Base-by-base conservation (phyloP, 208 protist species). In the Acanthamoeba sp. region DNA sequence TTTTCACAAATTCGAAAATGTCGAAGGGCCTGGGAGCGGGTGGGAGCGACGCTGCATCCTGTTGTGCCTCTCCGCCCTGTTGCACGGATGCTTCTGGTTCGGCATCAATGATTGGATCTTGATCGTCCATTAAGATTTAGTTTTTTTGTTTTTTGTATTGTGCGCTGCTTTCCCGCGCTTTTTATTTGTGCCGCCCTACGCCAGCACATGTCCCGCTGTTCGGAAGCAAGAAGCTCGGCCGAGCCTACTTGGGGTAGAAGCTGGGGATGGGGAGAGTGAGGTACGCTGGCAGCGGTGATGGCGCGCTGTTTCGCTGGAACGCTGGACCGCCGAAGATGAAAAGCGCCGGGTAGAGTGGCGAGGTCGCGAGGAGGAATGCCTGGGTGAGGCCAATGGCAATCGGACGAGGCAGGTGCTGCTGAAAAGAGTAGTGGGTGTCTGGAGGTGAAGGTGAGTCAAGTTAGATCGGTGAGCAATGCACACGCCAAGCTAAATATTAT, bases 1-100 rank as follows among this genome's bases (percentile, higher is more conserved):
- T 85, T 24, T 55, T 27, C 76, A 85, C 76, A 55, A 85, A 85
- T 32, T 85, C 40, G n/a, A 85, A 85, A n/a, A 85, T 55, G 42
- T 85, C 76, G 3, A 85, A 85, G 76, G 52, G 10, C 52, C 91
- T 20, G 48, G 94, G 24, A 36, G 62, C 24, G 24, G 9, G 10
- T 0, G 57, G 24, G 2, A 4, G 57, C n/a, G 57, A 1, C 0
- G 22, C 57, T 29, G 20, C 32, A 40, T 76, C 29, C 24, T 66
- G 27, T 1, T 66, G 20, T 27, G 27, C 57, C 9, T 66, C n/a
- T n/a, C n/a, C 50, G 50, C 50, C 50, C 24, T 55, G 50, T 20
- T 22, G 50, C 50, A 55, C 50, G 24, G 50, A 14, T 55, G 50
- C 7, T 20, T 55, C 50, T 14, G 50, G 18, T 14, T 20, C 50